A percentile compares a stretch with the other conserved stretches of the same genome.
Conservation (phyloP, 75 land plant species). For the Sequoiadendron giganteum region DNA sequence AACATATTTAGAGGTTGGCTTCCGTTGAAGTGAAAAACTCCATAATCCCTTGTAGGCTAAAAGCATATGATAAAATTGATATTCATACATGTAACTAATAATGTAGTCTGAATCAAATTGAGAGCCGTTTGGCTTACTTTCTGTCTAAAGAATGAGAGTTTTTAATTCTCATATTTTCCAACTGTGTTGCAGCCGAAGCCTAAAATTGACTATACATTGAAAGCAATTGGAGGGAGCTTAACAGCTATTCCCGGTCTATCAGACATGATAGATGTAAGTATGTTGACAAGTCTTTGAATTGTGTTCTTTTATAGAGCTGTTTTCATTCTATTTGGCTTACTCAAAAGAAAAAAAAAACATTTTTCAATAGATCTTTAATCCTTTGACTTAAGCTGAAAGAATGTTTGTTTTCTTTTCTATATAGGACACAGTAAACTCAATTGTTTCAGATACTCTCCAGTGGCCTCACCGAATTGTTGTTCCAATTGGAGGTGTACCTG, state of each 20-base stretch:
- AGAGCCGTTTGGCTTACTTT: neutral
- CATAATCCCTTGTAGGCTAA: neutral
- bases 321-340: neutral
- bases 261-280: conserved; percentile 93
- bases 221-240: conserved; percentile 95
- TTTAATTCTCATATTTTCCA: neutral
- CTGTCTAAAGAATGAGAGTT: neutral
- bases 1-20: neutral
- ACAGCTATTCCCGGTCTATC: conserved; percentile 90
- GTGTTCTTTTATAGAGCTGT: neutral
- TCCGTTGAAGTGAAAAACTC: neutral
- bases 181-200: conserved; percentile 77
- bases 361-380: neutral
- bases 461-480: conserved; percentile 99
- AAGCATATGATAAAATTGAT: neutral
- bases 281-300: neutral
- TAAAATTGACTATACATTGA: conserved; percentile 77
- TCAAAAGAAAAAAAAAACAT: neutral
- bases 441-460: conserved; percentile 71
- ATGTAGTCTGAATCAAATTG: neutral
- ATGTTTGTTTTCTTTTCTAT: neutral
- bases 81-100: neutral
- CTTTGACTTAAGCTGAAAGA: neutral
- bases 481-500: conserved; percentile 87
- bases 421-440: conserved; percentile 74